phyloP scores from a whole-genome alignment of 495 filamentous ascomycete genomes.

The Tuber brumale region DNA sequence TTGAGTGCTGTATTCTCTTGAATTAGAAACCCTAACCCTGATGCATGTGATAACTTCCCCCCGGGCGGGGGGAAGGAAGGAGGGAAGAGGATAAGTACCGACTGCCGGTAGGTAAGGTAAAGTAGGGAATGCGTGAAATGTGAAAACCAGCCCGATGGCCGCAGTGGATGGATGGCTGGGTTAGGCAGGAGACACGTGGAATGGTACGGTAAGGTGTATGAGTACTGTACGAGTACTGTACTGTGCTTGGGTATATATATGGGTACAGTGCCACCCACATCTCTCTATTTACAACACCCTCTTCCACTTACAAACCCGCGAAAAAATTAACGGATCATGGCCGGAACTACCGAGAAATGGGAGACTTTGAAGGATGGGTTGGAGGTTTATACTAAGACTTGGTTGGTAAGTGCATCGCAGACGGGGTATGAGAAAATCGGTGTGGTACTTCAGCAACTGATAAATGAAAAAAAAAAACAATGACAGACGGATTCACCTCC shows the following conservation, averaged over 20 bases:
- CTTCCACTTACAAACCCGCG: not conserved
- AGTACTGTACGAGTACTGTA: not conserved
- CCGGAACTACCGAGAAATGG: conserved; percentile 5
- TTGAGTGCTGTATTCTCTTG: not conserved
- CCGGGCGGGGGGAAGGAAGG: not conserved
- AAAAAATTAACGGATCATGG: not conserved
- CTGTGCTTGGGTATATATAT: not conserved
- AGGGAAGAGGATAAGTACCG: not conserved
- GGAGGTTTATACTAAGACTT: conserved; percentile 74
- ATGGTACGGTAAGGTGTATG: not conserved
- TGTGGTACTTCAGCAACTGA: conserved; percentile 8
- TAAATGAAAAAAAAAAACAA: conserved; percentile 15
- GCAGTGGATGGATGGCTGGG: not conserved
- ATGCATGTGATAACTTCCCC: not conserved
- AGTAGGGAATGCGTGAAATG: not conserved
- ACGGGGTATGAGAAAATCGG: not conserved
- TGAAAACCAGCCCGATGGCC: not conserved
- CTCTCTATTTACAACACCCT: not conserved
- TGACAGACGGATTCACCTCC: conserved; percentile 49
- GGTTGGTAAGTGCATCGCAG: conserved; percentile 56
- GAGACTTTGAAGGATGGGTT: conserved; percentile 47
- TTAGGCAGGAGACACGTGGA: not conserved
- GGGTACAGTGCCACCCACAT: not conserved
- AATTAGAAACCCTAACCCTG: not conserved
- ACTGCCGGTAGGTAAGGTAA: too few species aligned